phyloP scores from a whole-genome alignment of 257 asterid species.

The Galeopsis tetrahit region DNA sequence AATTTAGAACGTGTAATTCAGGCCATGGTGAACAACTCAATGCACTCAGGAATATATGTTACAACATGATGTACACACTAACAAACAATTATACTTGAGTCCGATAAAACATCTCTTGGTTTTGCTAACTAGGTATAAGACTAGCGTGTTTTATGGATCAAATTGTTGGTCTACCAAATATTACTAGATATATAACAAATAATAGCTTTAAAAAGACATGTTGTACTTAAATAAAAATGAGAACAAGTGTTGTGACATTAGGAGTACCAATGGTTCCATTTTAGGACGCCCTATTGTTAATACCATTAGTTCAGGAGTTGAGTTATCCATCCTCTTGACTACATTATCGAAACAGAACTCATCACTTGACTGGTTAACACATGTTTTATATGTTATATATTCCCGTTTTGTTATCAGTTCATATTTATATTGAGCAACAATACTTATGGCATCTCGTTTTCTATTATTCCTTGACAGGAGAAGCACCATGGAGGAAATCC shows the following conservation, averaged over 20 bases:
- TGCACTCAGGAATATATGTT: neutral
- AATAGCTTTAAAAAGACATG: neutral
- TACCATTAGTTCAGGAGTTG: neutral
- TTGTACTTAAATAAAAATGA: neutral
- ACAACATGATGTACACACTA: neutral
- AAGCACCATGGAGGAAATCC: constrained; percentile 73
- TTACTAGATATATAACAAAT: neutral
- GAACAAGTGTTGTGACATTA: neutral
- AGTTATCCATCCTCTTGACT: neutral
- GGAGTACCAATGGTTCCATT: neutral
- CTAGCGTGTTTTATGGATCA: neutral
- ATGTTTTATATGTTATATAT: too few relatives aligned
- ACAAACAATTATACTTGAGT: neutral
- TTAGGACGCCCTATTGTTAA: neutral
- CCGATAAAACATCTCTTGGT: neutral
- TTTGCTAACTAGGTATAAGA: neutral
- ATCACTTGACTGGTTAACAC: neutral
- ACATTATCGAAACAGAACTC: neutral
- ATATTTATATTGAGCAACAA: neutral
- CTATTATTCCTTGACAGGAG: constrained; percentile 52
- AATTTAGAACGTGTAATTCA: neutral
- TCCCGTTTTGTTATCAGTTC: neutral
- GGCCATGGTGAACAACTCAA: constrained; percentile 5
- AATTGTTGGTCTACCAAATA: neutral
- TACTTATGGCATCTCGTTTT: constrained; percentile 5